Evolutionary conservation across 495 filamentous ascomycete genomes (phyloP).

Genomic region (Xylaria castorea): DNA sequence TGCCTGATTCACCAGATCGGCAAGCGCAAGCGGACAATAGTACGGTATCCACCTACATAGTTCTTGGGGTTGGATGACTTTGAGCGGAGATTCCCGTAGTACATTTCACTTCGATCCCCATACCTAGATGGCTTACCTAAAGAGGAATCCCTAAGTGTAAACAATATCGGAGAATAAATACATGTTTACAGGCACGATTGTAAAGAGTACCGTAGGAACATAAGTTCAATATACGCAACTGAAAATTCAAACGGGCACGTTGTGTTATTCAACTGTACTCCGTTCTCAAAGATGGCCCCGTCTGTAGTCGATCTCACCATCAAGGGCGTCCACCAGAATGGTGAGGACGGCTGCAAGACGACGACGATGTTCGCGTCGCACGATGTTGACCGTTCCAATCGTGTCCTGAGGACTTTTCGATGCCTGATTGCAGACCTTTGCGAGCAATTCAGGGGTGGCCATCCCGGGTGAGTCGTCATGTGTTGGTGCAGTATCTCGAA

Average conservation of each 20-base stretch:
- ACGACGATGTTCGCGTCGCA: neutral
- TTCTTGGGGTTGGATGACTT: neutral
- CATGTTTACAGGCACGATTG: neutral
- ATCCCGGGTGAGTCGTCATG: constrained; percentile 55
- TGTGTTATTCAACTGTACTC: neutral
- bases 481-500: constrained; percentile 9
- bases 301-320: neutral
- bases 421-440: constrained; percentile 65
- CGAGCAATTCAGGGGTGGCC: constrained; percentile 65
- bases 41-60: neutral
- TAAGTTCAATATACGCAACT: neutral
- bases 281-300: neutral
- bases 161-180: neutral
- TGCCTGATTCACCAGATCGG: neutral
- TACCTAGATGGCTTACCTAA: neutral
- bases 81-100: too few species aligned
- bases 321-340: neutral
- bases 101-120: neutral
- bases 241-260: neutral
- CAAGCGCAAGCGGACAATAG: neutral
- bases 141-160: constrained; percentile 4
- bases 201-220: neutral
- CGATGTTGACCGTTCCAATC: constrained; percentile 34
- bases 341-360: neutral
- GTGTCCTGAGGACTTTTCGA: constrained; percentile 59